A percentile compares a stretch with the other conserved stretches of the same genome.
Conservation (phyloP, 2,329 filamentous ascomycete genomes). For the Lachnellula arida region DNA sequence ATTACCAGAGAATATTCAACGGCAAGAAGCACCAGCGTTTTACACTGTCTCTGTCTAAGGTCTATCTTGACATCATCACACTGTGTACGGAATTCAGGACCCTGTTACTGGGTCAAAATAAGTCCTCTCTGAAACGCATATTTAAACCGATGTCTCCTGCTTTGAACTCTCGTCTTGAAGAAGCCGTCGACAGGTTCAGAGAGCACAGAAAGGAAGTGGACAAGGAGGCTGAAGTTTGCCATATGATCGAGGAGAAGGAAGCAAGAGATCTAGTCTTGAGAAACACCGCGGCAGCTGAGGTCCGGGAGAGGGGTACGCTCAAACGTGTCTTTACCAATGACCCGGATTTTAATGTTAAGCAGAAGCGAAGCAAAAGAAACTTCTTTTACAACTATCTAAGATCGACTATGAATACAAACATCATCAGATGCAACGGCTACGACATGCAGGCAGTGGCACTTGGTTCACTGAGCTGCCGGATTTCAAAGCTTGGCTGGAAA, state of each 20-base stretch:
- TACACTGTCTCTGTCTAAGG: conserved; percentile 5
- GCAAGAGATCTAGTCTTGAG: conserved; percentile 2
- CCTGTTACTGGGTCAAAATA: conserved; percentile 5
- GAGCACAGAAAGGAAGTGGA: conserved; percentile 3
- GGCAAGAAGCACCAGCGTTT: conserved; percentile 12
- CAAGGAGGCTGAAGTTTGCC: conserved; percentile 4
- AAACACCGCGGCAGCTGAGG: conserved; percentile 1
- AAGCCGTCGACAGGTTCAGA: conserved; percentile 9
- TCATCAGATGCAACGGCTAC: conserved; percentile 1
- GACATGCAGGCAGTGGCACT: conserved; percentile 1
- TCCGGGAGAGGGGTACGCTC: conserved; percentile 1
- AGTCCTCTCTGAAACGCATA: conserved; percentile 5
- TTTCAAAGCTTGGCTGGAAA: background rate
- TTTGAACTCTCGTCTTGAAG: conserved; percentile 5
- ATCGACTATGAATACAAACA: conserved; percentile 3
- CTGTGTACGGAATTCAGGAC: conserved; percentile 12
- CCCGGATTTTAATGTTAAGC: background rate
- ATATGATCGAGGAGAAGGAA: conserved; percentile 11
- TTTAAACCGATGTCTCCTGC: conserved; percentile 7
- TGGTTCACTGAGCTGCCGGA: background rate
- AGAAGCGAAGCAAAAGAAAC: background rate
- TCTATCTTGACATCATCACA: conserved; percentile 17
- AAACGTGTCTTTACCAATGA: background rate
- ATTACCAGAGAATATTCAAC: conserved; percentile 15
- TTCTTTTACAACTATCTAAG: background rate